A percentile compares a stretch with the other conserved stretches of the same genome.
Conservation (phyloP, 2,329 filamentous ascomycete species). For the Aureobasidium zeae region DNA sequence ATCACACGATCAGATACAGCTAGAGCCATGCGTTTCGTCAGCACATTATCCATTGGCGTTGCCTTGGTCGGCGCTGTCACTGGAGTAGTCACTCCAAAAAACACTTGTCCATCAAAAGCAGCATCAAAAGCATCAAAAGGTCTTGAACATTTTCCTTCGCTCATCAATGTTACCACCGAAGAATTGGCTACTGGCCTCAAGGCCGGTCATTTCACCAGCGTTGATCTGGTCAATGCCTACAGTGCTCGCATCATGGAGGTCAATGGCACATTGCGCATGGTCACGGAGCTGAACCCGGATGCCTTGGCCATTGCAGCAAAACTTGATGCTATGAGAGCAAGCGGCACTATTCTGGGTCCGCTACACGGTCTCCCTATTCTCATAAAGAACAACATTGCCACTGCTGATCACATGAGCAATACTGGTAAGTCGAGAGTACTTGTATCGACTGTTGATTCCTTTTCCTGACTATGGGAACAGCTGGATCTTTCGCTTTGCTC, state of each 20-base stretch:
- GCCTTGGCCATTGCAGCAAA: slow-evolving; percentile 25
- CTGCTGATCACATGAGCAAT: slow-evolving; percentile 53
- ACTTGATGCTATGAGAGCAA: slow-evolving; percentile 32
- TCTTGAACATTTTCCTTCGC: slow-evolving; percentile 25
- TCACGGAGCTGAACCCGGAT: slow-evolving; percentile 49
- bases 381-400: slow-evolving; percentile 60
- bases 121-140: not conserved
- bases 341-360: slow-evolving; percentile 41
- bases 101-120: too few species aligned
- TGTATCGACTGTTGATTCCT: too few species aligned
- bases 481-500: slow-evolving; percentile 55
- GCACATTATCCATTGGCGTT: slow-evolving; percentile 5
- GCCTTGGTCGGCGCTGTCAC: not conserved
- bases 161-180: slow-evolving; percentile 45
- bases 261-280: slow-evolving; percentile 43
- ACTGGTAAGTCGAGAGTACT: slow-evolving; percentile 39
- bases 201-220: slow-evolving; percentile 44
- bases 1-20: too few species aligned
- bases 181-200: slow-evolving; percentile 43
- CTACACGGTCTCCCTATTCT: slow-evolving; percentile 57
- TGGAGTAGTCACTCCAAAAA: slow-evolving; percentile 6
- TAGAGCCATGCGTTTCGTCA: slow-evolving; percentile 6
- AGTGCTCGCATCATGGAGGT: slow-evolving; percentile 43
- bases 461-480: too few species aligned
- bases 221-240: slow-evolving; percentile 49